Evolutionary conservation across 2,329 filamentous ascomycete species (phyloP).

Genomic region (Rasamsonia emersonii): DNA sequence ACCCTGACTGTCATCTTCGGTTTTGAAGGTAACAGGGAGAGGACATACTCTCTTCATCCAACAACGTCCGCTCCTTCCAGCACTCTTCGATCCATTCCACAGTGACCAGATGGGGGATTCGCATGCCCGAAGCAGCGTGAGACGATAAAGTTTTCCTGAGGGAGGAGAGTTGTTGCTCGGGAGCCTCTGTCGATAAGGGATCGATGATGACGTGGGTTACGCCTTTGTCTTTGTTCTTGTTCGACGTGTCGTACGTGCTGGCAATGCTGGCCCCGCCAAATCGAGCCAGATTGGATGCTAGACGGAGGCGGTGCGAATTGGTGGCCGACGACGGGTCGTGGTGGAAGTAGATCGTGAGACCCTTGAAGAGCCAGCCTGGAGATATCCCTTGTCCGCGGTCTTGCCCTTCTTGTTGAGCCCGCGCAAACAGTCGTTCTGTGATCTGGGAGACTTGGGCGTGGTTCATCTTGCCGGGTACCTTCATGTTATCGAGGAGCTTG

Average conservation of each 20-base stretch:
- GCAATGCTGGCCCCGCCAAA: constrained; percentile 61
- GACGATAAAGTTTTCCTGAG: constrained; percentile 23
- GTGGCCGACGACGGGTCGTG: constrained; percentile 5
- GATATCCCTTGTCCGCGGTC: constrained; percentile 23
- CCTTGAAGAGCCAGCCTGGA: constrained; percentile 42
- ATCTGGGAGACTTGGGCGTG: constrained; percentile 42
- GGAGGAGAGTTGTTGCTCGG: constrained; percentile 19
- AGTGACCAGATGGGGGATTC: constrained; percentile 61
- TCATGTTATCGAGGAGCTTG: constrained; percentile 37
- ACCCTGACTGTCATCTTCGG: no score
- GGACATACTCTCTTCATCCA: constrained; percentile 62
- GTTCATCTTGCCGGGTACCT: constrained; percentile 13
- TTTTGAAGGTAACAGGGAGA: background rate
- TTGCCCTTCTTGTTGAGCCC: constrained; percentile 40
- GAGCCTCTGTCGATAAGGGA: constrained; percentile 34
- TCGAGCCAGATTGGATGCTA: constrained; percentile 49
- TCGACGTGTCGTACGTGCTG: constrained; percentile 34
- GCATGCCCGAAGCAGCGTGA: constrained; percentile 23
- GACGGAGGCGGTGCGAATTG: constrained; percentile 22
- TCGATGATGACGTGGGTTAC: constrained; percentile 69
- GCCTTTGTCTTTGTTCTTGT: constrained; percentile 25
- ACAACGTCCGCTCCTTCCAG: constrained; percentile 66
- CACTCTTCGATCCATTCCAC: constrained; percentile 68
- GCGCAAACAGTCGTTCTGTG: constrained; percentile 47
- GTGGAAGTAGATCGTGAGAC: constrained; percentile 38